A percentile compares a stretch with the other conserved stretches of the same genome.
phyloP scores from a whole-genome alignment of 208 protist species.

The Blechomonas ayalai region DNA sequence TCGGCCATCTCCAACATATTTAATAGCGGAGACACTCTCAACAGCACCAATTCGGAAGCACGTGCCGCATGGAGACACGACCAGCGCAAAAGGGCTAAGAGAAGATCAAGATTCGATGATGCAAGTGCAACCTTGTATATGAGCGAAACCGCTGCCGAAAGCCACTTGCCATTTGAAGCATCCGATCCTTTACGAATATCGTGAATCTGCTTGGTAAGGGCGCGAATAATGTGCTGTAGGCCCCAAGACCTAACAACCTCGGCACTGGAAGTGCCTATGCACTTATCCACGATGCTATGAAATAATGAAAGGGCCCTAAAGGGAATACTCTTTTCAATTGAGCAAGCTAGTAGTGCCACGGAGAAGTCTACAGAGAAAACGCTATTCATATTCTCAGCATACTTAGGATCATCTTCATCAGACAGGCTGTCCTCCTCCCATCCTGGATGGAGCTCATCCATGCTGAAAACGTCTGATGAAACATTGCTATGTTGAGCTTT shows the following conservation, averaged over 20 bases:
- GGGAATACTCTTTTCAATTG: conserved; percentile 23
- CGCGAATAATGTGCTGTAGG: conserved; percentile 38
- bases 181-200: conserved; percentile 2
- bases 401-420: conserved; percentile 8
- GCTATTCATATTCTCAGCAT: conserved; percentile 11
- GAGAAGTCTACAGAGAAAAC: conserved; percentile 61
- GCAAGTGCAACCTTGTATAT: conserved; percentile 59
- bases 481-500: conserved; percentile 9
- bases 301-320: conserved; percentile 35
- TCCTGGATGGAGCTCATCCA: conserved; percentile 12
- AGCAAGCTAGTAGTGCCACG: conserved; percentile 33
- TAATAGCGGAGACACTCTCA: conserved; percentile 23
- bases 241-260: conserved; percentile 53
- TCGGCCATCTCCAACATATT: conserved; percentile 25
- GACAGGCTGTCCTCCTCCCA: conserved; percentile 28
- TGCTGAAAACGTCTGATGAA: conserved; percentile 8
- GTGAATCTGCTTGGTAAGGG: conserved; percentile 51
- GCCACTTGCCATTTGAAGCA: conserved; percentile 13
- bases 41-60: conserved; percentile 11
- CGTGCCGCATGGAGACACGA: conserved; percentile 21
- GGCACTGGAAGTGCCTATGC: conserved; percentile 19
- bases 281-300: conserved; percentile 50
- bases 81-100: conserved; percentile 55
- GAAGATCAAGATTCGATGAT: conserved; percentile 31
- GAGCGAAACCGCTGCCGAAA: conserved; percentile 28